Evolutionary conservation across 352 stramenopile species (phyloP), one percentile per base, ranked within the genome.

Genomic region (Globisporangium takayamanum): DNA sequence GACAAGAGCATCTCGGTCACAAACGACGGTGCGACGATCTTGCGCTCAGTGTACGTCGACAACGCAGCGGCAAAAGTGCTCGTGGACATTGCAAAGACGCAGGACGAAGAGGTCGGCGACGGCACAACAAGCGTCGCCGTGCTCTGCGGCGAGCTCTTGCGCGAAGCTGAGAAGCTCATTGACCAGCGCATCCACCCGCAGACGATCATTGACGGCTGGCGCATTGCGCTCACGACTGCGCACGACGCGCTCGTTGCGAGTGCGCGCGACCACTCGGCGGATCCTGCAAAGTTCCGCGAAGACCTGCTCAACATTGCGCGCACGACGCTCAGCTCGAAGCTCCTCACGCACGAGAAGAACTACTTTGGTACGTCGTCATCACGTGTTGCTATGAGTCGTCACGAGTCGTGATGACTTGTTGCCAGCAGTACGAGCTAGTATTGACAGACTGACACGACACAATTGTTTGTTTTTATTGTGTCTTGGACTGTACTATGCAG

Each of bases 21-120:
- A 20, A 99, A 99, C 79, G 97, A 99, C 73, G 97, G 97, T 39
- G 97, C 97, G 10, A 99, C 97, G 4, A 99, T 99, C 73, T 75
- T 99, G 45, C 93, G 94, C 64, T 92, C 87, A 15, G 81, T 99
- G 46, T 97, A 99, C 66, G 84, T 99, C 36, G 97, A 99, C 69
- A 99, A 99, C 70, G 89, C 97, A 30, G 97, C 97, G 18, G 97
- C 97, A 28, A 99, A 99, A 72, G 92, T 99, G 10, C 84, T 99
- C 36, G 96, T 99, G 20, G 97, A 99, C 68, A 99, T 99, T 74
- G 91, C 96, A 53, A 98, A 97, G 82, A 98, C 97, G 10, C 95
- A 98, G 76, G 97, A 99, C 79, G 95, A 99, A 57, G 96, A 99
- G 77, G 96, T 99, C 8, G 97, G 97, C 42, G 97, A 99, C 74